These are phyloP conservation scores for Fraxinus platypoda DNA, from an alignment of 305 asterid species.

Conservation along the genomic window DNA sequence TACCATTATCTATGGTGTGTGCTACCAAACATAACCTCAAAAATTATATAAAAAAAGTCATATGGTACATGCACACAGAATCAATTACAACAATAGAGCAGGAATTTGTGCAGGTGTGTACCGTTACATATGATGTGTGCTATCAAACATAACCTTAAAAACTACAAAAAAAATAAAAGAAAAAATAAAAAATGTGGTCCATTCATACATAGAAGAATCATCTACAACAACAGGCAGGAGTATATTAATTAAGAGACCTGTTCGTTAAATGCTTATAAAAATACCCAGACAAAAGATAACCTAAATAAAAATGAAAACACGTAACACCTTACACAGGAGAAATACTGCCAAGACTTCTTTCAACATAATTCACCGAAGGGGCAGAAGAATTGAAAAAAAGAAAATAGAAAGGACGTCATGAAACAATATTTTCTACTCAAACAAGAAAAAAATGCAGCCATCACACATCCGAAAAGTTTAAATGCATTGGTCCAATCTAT, in stretches of 20 bases:
- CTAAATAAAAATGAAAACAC: neutral
- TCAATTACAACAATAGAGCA: neutral
- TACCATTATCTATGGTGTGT: neutral
- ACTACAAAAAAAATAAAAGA: neutral
- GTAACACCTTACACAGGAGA: neutral
- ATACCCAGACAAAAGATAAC: neutral
- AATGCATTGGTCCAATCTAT: neutral
- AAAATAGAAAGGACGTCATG: neutral
- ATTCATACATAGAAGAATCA: neutral
- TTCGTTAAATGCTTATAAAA: neutral
- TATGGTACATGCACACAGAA: neutral
- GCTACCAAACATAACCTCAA: neutral
- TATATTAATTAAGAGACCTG: neutral
- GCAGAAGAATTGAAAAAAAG: neutral
- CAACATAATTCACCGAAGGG: neutral
- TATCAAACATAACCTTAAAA: neutral
- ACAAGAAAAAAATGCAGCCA: slow-evolving; percentile 5
- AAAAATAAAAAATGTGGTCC: neutral
- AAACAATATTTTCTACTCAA: neutral
- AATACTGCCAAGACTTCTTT: neutral
- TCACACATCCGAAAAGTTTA: neutral
- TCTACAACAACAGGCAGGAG: neutral
- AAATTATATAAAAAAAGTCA: neutral
- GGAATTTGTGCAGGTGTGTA: neutral
- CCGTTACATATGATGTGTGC: neutral